These are phyloP conservation scores for Closterium sp. DNA, from an alignment of 139 green algal genomes.

Conservation along the genomic window DNA sequence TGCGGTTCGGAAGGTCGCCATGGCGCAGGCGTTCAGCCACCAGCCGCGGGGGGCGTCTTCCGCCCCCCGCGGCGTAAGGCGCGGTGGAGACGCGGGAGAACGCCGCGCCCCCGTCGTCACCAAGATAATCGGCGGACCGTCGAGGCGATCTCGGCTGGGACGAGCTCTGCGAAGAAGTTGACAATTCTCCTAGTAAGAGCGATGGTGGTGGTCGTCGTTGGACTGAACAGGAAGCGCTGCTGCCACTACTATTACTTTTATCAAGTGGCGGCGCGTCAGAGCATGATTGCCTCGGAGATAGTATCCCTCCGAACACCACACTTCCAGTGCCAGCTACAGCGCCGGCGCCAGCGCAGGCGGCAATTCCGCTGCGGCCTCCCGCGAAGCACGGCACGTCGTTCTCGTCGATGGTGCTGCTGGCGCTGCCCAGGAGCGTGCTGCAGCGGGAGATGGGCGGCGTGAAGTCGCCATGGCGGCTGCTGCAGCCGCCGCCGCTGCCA, in stretches of 20 bases:
- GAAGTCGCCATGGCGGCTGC: neutral
- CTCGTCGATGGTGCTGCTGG: neutral
- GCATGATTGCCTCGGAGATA: too few relatives aligned
- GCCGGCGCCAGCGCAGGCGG: too few relatives aligned
- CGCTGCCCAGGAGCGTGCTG: neutral
- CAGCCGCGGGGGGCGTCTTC: neutral
- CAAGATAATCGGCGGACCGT: neutral
- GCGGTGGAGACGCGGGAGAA: neutral
- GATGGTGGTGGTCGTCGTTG: too few relatives aligned
- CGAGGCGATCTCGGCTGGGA: neutral
- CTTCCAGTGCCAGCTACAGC: too few relatives aligned
- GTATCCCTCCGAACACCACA: too few relatives aligned
- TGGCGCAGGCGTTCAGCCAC: neutral
- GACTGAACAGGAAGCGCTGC: too few relatives aligned
- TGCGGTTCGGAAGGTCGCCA: neutral
- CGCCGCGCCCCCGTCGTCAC: neutral
- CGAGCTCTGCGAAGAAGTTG: too few relatives aligned
- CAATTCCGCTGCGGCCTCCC: too few relatives aligned
- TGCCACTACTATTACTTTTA: too few relatives aligned
- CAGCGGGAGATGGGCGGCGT: neutral
- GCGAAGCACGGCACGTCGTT: neutral
- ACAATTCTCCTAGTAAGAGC: too few relatives aligned
- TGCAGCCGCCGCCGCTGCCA: neutral
- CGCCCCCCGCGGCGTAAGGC: neutral
- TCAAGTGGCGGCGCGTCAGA: too few relatives aligned